These are phyloP conservation scores for Setaria italica DNA, from an alignment of 202 grass and related monocot genomes.

Conservation along the genomic window DNA sequence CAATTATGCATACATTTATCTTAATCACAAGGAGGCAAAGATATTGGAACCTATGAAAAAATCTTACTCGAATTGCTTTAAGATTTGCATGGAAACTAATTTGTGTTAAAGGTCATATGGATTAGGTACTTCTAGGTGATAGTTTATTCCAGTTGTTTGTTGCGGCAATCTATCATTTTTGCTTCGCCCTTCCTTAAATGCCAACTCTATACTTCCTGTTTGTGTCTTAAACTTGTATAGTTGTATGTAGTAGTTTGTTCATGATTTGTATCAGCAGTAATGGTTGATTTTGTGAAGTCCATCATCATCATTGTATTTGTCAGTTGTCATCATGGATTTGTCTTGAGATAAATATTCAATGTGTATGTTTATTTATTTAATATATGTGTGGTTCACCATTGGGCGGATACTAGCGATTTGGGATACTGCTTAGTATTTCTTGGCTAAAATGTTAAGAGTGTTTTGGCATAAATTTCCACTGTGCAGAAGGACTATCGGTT, in stretches of 20 bases:
- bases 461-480: slow-evolving; percentile 34
- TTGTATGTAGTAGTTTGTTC: slow-evolving; percentile 1
- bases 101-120: not conserved
- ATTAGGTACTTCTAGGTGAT: slow-evolving; percentile 13
- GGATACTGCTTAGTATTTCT: not conserved
- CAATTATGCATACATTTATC: slow-evolving; percentile 19
- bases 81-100: not conserved
- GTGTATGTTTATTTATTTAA: not conserved
- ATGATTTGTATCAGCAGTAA: not conserved
- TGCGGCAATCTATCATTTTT: slow-evolving; percentile 9
- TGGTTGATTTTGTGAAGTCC: slow-evolving; percentile 1
- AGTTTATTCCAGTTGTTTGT: not conserved
- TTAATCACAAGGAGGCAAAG: slow-evolving; percentile 6
- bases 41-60: not conserved
- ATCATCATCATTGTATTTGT: not conserved
- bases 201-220: not conserved
- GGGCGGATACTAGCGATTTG: not conserved
- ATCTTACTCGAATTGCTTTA: not conserved
- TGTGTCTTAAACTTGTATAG: not conserved
- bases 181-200: slow-evolving; percentile 14
- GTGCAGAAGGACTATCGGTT: slow-evolving; percentile 76
- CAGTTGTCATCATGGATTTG: not conserved
- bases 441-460: slow-evolving; percentile 24
- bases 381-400: not conserved
- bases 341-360: slow-evolving; percentile 14